Conservation (phyloP, 2,329 filamentous ascomycete genomes). For the Botryotinia globosa region DNA sequence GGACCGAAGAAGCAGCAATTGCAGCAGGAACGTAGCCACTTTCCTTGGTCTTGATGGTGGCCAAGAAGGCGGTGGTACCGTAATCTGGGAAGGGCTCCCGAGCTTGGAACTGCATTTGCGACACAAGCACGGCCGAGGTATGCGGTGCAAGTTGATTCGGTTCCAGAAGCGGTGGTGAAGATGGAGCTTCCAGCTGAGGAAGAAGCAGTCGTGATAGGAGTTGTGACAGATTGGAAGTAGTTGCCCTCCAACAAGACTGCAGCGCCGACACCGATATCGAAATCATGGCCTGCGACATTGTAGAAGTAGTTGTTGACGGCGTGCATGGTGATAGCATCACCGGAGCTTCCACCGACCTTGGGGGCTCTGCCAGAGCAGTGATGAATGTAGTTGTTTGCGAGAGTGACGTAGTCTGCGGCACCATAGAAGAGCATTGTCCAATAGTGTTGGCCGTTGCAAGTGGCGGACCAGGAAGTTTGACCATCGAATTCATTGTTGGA, state of each 20-base stretch:
- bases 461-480: constrained; percentile 42
- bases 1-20: constrained; percentile 8
- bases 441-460: constrained; percentile 47
- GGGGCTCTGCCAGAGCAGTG: constrained; percentile 44
- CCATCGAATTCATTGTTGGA: constrained; percentile 48
- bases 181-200: background rate
- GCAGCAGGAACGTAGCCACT: background rate
- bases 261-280: constrained; percentile 40
- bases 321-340: constrained; percentile 38
- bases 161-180: constrained; percentile 7
- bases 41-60: constrained; percentile 9
- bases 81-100: background rate
- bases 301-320: constrained; percentile 44
- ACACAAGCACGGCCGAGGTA: constrained; percentile 22
- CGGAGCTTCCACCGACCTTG: constrained; percentile 39
- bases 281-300: constrained; percentile 44
- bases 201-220: constrained; percentile 13
- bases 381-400: constrained; percentile 44
- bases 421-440: constrained; percentile 45
- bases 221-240: constrained; percentile 43
- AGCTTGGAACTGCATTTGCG: constrained; percentile 18
- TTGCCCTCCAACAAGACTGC: constrained; percentile 45
- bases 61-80: background rate
- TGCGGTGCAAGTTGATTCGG: constrained; percentile 16
- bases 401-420: constrained; percentile 41